Conservation (phyloP, 2,329 filamentous ascomycete species). For the Exserohilum rostratum region DNA sequence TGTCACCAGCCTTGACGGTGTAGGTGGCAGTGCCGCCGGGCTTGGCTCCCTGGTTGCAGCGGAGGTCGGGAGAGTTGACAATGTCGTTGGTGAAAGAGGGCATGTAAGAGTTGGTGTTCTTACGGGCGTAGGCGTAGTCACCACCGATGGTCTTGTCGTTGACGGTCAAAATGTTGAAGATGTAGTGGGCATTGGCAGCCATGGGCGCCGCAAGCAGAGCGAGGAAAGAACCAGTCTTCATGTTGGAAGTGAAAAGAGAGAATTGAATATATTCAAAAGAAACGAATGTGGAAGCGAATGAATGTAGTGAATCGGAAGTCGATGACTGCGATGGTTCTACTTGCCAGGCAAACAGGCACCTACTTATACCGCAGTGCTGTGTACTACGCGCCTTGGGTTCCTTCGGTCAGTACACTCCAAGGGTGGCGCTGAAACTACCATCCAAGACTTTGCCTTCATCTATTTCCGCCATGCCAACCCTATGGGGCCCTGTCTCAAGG, state of each 20-base stretch:
- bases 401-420: background rate
- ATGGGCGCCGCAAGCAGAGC: conserved; percentile 35
- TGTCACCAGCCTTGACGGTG: conserved; percentile 53
- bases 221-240: conserved; percentile 39
- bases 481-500: conserved; percentile 3
- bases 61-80: conserved; percentile 42
- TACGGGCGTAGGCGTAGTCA: conserved; percentile 44
- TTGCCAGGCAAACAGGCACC: background rate
- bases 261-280: conserved; percentile 14
- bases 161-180: conserved; percentile 47
- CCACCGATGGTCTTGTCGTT: conserved; percentile 39
- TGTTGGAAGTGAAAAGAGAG: conserved; percentile 20
- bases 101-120: conserved; percentile 46
- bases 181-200: conserved; percentile 42
- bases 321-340: conserved; percentile 9
- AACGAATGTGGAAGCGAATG: conserved; percentile 17
- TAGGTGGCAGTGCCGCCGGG: conserved; percentile 45
- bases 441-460: conserved; percentile 12
- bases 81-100: conserved; percentile 39
- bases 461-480: conserved; percentile 3
- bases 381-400: conserved; percentile 1
- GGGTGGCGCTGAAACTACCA: conserved; percentile 1
- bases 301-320: conserved; percentile 10
- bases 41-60: conserved; percentile 46
- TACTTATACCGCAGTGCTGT: conserved; percentile 11